Evolutionary conservation across 2,329 filamentous ascomycete genomes (phyloP).

Genomic region (Aspergillus candidus): DNA sequence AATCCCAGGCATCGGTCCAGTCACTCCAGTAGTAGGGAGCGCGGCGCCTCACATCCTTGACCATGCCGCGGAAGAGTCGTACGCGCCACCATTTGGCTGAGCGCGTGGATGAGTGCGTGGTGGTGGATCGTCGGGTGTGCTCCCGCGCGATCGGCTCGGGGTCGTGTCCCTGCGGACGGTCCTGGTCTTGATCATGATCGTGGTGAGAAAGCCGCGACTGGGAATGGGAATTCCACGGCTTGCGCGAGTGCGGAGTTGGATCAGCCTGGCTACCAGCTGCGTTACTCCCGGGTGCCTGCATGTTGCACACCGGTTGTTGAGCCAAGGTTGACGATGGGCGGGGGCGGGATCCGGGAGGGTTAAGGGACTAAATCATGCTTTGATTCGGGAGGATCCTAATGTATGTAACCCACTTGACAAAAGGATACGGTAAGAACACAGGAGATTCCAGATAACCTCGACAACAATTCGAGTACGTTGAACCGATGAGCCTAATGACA

Average conservation of each 20-base stretch:
- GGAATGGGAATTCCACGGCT: constrained; percentile 2
- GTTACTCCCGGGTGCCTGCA: constrained; percentile 7
- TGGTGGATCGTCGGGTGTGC: neutral
- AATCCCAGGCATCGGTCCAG: constrained; percentile 84
- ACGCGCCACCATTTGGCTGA: constrained; percentile 65
- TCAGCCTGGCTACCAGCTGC: too few species aligned
- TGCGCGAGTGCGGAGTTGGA: constrained; percentile 14
- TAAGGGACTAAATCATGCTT: too few species aligned
- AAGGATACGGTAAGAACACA: too few species aligned
- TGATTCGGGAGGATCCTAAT: too few species aligned
- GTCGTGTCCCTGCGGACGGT: neutral
- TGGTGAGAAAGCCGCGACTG: constrained; percentile 1
- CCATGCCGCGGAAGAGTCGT: constrained; percentile 69
- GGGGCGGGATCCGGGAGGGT: too few species aligned
- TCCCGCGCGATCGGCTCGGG: constrained; percentile 1
- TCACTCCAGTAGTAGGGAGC: constrained; percentile 75
- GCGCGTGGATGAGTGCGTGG: neutral
- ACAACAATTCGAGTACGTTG: too few species aligned
- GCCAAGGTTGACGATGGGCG: neutral
- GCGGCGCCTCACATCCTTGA: constrained; percentile 67
- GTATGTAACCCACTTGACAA: too few species aligned
- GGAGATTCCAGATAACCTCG: too few species aligned
- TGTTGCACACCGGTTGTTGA: constrained; percentile 1
- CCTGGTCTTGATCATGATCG: neutral
- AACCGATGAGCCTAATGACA: too few species aligned